Evolutionary conservation across 108 stramenopile genomes (phyloP).

Genomic region (Craspedostauros australis): DNA sequence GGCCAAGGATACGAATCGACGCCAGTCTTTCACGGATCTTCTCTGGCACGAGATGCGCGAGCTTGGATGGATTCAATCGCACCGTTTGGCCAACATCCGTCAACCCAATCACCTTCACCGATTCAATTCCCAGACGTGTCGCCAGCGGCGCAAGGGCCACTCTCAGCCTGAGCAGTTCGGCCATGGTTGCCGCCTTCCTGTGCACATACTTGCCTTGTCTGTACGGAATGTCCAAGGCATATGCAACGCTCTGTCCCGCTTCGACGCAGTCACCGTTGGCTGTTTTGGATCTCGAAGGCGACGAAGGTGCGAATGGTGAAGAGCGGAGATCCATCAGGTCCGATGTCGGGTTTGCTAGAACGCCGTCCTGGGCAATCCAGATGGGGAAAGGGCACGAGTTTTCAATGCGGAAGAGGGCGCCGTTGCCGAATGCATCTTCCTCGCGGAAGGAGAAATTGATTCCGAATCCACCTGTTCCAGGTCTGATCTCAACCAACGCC

Average conservation of each 20-base stretch:
- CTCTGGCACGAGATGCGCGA: constrained; percentile 10
- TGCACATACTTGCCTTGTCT: constrained; percentile 62
- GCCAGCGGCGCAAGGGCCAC: constrained; percentile 58
- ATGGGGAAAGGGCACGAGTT: constrained; percentile 62
- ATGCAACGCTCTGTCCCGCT: constrained; percentile 29
- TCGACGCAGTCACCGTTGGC: constrained; percentile 40
- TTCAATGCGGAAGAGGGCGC: constrained; percentile 62
- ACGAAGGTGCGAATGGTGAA: background rate
- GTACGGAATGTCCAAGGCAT: constrained; percentile 67
- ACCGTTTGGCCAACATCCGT: constrained; percentile 38
- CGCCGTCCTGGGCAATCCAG: constrained; percentile 62
- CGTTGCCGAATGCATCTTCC: constrained; percentile 48
- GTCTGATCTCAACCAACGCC: constrained; percentile 47
- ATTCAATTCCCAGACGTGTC: constrained; percentile 50
- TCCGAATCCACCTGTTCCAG: constrained; percentile 59
- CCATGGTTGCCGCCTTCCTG: constrained; percentile 41
- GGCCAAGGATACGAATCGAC: constrained; percentile 42
- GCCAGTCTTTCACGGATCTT: constrained; percentile 23
- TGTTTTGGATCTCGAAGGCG: constrained; percentile 1
- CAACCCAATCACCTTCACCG: constrained; percentile 57
- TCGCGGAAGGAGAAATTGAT: constrained; percentile 55
- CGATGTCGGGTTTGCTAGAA: constrained; percentile 42
- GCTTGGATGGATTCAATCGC: constrained; percentile 52
- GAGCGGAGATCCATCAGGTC: background rate
- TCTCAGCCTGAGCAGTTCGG: constrained; percentile 48